Evolutionary conservation across 1,139 yeast species (phyloP).

Genomic region (Ogataea hybrid): DNA sequence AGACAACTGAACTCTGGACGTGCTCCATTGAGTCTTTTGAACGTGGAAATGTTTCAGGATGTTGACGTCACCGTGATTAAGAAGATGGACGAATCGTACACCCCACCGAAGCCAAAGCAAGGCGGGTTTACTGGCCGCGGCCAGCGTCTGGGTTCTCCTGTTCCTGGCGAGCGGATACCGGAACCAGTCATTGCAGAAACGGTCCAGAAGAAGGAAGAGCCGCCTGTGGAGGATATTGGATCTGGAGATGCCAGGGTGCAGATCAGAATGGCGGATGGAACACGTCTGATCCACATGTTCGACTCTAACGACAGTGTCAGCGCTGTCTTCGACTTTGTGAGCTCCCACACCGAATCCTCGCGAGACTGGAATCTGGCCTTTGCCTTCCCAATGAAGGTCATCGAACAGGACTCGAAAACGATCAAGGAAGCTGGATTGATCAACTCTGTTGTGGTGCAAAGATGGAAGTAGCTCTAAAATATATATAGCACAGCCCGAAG

Average conservation of each 20-base stretch:
- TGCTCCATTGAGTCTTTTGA: conserved; percentile 84
- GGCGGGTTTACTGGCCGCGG: conserved; percentile 85
- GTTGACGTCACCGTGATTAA: conserved; percentile 91
- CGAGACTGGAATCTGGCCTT: conserved; percentile 69
- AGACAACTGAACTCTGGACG: conserved; percentile 84
- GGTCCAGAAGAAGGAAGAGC: conserved; percentile 26
- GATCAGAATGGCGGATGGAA: conserved; percentile 82
- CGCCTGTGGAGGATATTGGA: conserved; percentile 34
- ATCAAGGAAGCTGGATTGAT: conserved; percentile 75
- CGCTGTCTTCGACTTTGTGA: conserved; percentile 67
- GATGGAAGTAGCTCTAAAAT: conserved; percentile 46
- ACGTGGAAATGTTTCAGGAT: conserved; percentile 87
- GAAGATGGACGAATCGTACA: conserved; percentile 77
- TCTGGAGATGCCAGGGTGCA: conserved; percentile 77
- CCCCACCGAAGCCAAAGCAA: conserved; percentile 62
- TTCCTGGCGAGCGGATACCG: conserved; percentile 49
- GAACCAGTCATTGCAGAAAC: neutral
- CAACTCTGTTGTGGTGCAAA: conserved; percentile 88
- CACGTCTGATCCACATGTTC: conserved; percentile 63
- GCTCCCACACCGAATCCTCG: conserved; percentile 39
- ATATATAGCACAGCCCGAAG: conserved; percentile 7
- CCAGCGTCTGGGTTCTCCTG: conserved; percentile 87
- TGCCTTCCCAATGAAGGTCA: conserved; percentile 80
- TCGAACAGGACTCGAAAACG: conserved; percentile 56
- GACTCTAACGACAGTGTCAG: conserved; percentile 65